phyloP scores from a whole-genome alignment of 225 moss, liverwort and hornwort genomes.

The Antitrichia curtipendula region DNA sequence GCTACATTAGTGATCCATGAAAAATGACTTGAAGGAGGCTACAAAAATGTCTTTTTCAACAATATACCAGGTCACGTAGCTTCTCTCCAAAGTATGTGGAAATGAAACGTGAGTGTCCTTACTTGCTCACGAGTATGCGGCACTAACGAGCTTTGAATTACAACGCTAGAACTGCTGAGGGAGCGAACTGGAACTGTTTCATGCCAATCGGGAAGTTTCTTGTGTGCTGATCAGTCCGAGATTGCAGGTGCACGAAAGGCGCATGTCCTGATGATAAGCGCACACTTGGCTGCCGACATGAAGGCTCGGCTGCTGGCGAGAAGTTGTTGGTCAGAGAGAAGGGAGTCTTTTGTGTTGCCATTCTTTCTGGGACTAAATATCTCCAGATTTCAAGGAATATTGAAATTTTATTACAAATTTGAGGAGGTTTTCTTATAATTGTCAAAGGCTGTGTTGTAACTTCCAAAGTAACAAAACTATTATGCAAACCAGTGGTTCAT shows the following conservation, averaged over 20 bases:
- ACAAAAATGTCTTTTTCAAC: neutral
- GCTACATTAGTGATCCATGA: no score
- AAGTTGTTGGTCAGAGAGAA: neutral
- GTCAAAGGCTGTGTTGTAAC: neutral
- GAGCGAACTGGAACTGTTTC: neutral
- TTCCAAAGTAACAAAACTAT: neutral
- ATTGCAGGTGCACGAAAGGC: neutral
- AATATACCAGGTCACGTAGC: neutral
- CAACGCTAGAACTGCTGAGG: neutral
- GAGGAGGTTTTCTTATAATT: neutral
- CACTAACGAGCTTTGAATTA: neutral
- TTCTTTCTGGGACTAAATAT: neutral
- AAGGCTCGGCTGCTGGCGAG: neutral
- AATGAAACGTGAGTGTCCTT: neutral
- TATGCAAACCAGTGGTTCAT: neutral
- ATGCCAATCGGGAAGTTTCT: neutral
- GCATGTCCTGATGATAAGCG: no score
- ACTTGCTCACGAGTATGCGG: neutral
- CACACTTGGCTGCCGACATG: no score
- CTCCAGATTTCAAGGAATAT: neutral
- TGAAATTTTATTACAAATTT: neutral
- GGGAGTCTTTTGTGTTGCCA: neutral
- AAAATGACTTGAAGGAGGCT: neutral
- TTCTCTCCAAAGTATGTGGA: neutral
- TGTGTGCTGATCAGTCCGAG: neutral